These are phyloP conservation scores for Pisolithus tinctorius DNA, from an alignment of 768 basidiomycete species.

Conservation along the genomic window DNA sequence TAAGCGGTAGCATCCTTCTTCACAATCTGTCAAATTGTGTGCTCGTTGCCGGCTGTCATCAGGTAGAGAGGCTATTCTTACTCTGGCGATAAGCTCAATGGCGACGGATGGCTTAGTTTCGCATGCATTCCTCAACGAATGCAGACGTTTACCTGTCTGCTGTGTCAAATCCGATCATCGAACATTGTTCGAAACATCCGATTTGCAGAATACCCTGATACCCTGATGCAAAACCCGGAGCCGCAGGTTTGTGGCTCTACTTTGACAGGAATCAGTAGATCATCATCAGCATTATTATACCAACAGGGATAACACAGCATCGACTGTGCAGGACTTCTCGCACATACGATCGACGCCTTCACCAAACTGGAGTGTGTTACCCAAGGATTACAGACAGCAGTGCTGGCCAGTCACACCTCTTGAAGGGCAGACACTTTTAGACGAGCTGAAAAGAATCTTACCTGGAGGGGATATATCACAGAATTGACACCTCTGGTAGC, in stretches of 20 bases:
- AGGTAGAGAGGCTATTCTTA: conserved; percentile 39
- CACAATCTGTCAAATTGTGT: conserved; percentile 57
- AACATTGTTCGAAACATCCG: conserved; percentile 57
- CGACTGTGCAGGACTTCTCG: conserved; percentile 77
- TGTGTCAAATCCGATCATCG: conserved; percentile 73
- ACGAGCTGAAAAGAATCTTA: conserved; percentile 16
- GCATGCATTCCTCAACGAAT: conserved; percentile 70
- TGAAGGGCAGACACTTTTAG: conserved; percentile 9
- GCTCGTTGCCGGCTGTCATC: conserved; percentile 72
- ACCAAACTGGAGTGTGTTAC: conserved; percentile 55
- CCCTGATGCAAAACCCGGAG: neutral
- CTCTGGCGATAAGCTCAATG: neutral
- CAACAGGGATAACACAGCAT: conserved; percentile 31
- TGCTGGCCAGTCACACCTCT: conserved; percentile 19
- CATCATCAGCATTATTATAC: neutral
- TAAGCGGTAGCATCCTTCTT: conserved; percentile 68
- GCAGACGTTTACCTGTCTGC: conserved; percentile 64
- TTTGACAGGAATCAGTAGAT: neutral
- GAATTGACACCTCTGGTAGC: neutral
- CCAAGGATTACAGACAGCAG: conserved; percentile 9
- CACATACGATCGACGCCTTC: conserved; percentile 73
- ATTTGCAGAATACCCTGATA: conserved; percentile 57
- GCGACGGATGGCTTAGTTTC: conserved; percentile 47
- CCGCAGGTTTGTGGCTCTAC: conserved; percentile 11
- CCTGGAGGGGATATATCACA: neutral